A percentile compares a stretch with the other conserved stretches of the same genome.
Evolutionary conservation across 2,329 filamentous ascomycete genomes (phyloP).

Genomic region (Aspergillus felis): DNA sequence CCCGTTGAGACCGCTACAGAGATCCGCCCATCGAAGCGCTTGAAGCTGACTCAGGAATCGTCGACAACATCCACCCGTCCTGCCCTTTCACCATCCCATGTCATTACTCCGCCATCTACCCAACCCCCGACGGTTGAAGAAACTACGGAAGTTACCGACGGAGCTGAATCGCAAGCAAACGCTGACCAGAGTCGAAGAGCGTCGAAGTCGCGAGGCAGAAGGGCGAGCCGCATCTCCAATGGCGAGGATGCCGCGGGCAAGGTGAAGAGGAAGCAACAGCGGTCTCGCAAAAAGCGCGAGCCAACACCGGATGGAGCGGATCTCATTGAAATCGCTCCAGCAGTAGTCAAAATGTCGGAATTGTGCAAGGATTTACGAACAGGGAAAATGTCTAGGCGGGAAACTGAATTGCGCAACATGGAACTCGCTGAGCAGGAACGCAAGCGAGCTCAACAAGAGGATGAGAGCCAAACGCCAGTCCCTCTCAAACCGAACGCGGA

Average conservation of each 20-base stretch:
- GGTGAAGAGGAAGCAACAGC: conserved; percentile 21
- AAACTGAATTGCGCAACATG: conserved; percentile 54
- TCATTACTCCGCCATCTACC: conserved; percentile 22
- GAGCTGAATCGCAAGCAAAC: conserved; percentile 17
- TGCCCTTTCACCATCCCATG: conserved; percentile 3
- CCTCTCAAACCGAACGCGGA: conserved; percentile 26
- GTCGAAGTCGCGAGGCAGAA: conserved; percentile 22
- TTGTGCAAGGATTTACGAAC: conserved; percentile 51
- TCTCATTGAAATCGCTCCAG: conserved; percentile 49
- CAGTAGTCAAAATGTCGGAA: conserved; percentile 55
- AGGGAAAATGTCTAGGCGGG: conserved; percentile 55
- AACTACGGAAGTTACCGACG: conserved; percentile 15
- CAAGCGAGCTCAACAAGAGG: conserved; percentile 38
- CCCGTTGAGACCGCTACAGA: conserved; percentile 12
- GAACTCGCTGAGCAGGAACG: conserved; percentile 52
- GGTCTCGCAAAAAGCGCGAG: conserved; percentile 34
- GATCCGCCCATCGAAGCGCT: conserved; percentile 27
- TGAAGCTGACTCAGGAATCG: conserved; percentile 15
- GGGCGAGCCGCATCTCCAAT: conserved; percentile 20
- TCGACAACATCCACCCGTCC: not conserved
- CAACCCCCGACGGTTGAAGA: conserved; percentile 20
- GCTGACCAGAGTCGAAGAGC: conserved; percentile 18
- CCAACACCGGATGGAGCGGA: conserved; percentile 48
- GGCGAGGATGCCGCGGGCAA: conserved; percentile 21
- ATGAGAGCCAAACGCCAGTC: conserved; percentile 14